These are phyloP conservation scores for Aspergillus sp. DNA, from an alignment of 2,329 filamentous ascomycete species.

Conservation along the genomic window DNA sequence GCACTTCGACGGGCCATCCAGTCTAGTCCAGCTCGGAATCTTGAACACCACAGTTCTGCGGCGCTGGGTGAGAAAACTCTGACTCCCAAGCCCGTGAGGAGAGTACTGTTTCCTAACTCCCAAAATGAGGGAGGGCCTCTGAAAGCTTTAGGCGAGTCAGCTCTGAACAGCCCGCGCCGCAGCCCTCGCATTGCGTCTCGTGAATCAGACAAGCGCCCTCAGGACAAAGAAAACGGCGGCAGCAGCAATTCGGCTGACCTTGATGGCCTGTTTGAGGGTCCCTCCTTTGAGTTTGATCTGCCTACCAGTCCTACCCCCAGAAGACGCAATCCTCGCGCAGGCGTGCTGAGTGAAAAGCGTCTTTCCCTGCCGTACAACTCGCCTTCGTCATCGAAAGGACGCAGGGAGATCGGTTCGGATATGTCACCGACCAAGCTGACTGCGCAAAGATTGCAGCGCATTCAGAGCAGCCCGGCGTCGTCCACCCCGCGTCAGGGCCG, in stretches of 20 bases:
- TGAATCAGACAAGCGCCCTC: conserved; percentile 39
- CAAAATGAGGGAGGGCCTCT: conserved; percentile 34
- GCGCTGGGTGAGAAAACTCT: conserved; percentile 50
- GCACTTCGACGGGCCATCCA: conserved; percentile 57
- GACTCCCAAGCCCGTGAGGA: conserved; percentile 55
- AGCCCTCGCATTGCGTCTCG: conserved; percentile 38
- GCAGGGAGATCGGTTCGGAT: conserved; percentile 21
- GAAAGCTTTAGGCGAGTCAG: conserved; percentile 37
- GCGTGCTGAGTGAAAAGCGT: conserved; percentile 31
- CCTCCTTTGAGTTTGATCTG: conserved; percentile 52
- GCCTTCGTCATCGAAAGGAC: conserved; percentile 27
- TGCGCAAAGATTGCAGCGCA: conserved; percentile 34
- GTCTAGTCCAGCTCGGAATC: conserved; percentile 59
- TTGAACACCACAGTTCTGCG: conserved; percentile 42
- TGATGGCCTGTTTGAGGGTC: conserved; percentile 66
- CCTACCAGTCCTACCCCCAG: conserved; percentile 52
- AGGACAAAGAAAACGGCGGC: conserved; percentile 60
- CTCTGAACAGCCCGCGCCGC: conserved; percentile 51
- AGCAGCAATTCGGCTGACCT: conserved; percentile 47
- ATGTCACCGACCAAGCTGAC: conserved; percentile 32
- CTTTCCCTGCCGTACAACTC: conserved; percentile 40
- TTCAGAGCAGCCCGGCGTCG: conserved; percentile 25
- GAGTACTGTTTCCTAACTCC: conserved; percentile 44
- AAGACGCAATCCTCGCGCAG: conserved; percentile 54
- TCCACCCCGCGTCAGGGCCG: conserved; percentile 22